Evolutionary conservation across 495 filamentous ascomycete genomes (phyloP).

Genomic region (Neurospora discreta): DNA sequence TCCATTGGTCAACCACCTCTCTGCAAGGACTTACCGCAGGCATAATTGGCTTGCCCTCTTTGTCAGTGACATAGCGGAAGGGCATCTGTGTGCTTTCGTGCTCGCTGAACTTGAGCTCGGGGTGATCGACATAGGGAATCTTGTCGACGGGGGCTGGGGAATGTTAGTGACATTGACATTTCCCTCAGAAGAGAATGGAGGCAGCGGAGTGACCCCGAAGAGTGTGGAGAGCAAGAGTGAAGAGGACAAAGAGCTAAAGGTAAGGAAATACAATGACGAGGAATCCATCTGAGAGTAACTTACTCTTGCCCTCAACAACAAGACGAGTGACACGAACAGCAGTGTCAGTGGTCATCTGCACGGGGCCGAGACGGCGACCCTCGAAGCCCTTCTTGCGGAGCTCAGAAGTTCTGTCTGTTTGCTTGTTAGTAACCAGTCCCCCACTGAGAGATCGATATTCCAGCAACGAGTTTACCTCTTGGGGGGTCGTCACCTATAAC

Average conservation of each 20-base stretch:
- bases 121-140: slow-evolving; percentile 74
- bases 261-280: neutral
- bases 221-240: neutral
- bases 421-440: neutral
- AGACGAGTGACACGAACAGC: slow-evolving; percentile 87
- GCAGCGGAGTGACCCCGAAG: neutral
- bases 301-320: slow-evolving; percentile 74
- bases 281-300: slow-evolving; percentile 8
- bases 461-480: slow-evolving; percentile 50
- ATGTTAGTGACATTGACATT: slow-evolving; percentile 1
- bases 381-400: slow-evolving; percentile 84
- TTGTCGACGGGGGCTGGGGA: slow-evolving; percentile 55
- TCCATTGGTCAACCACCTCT: neutral
- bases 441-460: neutral
- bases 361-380: slow-evolving; percentile 77
- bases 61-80: slow-evolving; percentile 80
- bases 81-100: slow-evolving; percentile 95
- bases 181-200: too few species aligned
- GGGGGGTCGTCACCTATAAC: slow-evolving; percentile 82
- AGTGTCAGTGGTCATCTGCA: slow-evolving; percentile 98
- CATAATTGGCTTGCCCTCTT: slow-evolving; percentile 74
- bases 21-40: slow-evolving; percentile 51
- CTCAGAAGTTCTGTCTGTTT: slow-evolving; percentile 79
- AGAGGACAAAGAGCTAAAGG: neutral
- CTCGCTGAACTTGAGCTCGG: slow-evolving; percentile 78